Percentiles rank a stretch among this genome's conserved stretches.
Conservation (phyloP, 176 grass and related monocot species). For the Eleusine coracana region DNA sequence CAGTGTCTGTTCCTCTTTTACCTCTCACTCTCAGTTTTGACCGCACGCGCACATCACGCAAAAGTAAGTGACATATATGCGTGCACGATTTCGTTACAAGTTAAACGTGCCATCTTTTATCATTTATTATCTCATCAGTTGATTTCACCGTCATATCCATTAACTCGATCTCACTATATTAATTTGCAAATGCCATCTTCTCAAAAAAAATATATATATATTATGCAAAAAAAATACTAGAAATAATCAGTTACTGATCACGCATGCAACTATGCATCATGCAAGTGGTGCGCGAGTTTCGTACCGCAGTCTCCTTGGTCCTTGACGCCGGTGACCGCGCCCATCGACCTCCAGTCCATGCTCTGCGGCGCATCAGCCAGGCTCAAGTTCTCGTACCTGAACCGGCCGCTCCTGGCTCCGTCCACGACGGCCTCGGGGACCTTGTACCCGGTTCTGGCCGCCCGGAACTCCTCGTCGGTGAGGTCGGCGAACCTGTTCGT, state of each 20-base stretch:
- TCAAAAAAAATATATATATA: no score
- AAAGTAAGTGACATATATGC: neutral
- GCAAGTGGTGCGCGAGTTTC: constrained; percentile 14
- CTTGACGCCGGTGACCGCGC: constrained; percentile 71
- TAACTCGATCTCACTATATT: neutral
- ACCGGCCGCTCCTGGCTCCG: neutral
- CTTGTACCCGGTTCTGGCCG: constrained; percentile 40
- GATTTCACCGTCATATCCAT: neutral
- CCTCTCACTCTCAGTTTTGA: constrained; percentile 33
- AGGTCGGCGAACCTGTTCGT: constrained; percentile 70
- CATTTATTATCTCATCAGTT: neutral
- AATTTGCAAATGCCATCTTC: no score
- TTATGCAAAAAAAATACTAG: neutral
- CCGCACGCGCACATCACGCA: neutral
- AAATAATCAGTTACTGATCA: neutral
- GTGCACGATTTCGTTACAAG: neutral
- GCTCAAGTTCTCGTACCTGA: constrained; percentile 65
- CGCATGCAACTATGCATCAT: neutral
- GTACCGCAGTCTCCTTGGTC: constrained; percentile 68
- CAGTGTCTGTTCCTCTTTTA: constrained; percentile 9
- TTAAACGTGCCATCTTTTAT: neutral
- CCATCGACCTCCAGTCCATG: constrained; percentile 62
- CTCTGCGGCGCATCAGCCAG: constrained; percentile 30
- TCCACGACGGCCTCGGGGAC: no score
- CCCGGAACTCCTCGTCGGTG: constrained; percentile 65